These are phyloP conservation scores for Rhizoctonia solani DNA, from an alignment of 1,284 basidiomycete species.

Conservation along the genomic window DNA sequence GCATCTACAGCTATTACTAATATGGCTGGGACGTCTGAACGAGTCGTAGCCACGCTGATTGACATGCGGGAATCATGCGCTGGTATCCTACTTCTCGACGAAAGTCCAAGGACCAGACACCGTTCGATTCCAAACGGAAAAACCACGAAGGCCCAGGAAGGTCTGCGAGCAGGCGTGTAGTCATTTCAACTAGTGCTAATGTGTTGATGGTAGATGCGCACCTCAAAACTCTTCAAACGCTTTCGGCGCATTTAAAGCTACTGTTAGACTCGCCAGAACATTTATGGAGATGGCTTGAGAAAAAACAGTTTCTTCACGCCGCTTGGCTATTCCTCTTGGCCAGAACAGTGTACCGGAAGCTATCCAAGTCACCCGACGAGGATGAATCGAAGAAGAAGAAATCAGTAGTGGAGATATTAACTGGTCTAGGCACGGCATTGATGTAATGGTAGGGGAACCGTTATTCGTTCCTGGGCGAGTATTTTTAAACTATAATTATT, in stretches of 20 bases:
- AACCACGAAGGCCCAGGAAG: conserved; percentile 34
- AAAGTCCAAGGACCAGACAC: conserved; percentile 33
- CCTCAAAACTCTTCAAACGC: conserved; percentile 68
- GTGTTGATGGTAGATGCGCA: conserved; percentile 58
- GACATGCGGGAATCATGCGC: conserved; percentile 62
- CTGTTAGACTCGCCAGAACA: conserved; percentile 87
- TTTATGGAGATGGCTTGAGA: conserved; percentile 81
- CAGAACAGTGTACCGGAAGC: conserved; percentile 73
- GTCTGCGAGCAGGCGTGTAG: not conserved
- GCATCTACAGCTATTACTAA: conserved; percentile 87
- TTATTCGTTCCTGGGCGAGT: not conserved
- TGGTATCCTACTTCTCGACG: conserved; percentile 37
- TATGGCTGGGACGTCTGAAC: conserved; percentile 66
- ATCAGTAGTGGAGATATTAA: conserved; percentile 39
- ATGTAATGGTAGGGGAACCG: conserved; percentile 57
- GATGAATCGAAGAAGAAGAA: conserved; percentile 48
- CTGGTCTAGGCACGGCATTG: conserved; percentile 66
- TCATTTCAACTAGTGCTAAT: not conserved
- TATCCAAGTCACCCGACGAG: conserved; percentile 63
- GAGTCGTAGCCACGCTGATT: conserved; percentile 61
- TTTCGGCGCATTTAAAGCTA: conserved; percentile 86
- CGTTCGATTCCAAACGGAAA: conserved; percentile 27
- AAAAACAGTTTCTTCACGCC: conserved; percentile 75
- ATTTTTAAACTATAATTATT: conserved; percentile 15
- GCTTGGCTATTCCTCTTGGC: conserved; percentile 87